Base-by-base conservation (phyloP, 495 filamentous ascomycete genomes). In the Talaromyces ruber region DNA sequence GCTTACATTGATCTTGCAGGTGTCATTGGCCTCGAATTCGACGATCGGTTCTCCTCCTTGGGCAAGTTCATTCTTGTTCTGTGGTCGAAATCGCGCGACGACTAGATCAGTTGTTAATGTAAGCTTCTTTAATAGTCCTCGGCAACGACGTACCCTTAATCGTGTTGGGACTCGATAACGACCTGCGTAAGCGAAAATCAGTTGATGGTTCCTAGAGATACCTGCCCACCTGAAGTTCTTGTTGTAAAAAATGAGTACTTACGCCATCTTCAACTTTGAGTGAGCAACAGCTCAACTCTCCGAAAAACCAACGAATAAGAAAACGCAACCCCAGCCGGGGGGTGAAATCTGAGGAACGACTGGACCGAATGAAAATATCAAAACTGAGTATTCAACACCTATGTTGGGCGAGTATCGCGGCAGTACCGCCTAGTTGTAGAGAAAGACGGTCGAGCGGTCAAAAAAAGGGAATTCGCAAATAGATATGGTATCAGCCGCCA, bases 81-180 rank as follows among this genome's bases (percentile, higher is more conserved):
- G 93, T 64, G 94, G 94, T 64, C 94, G 88, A 77, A 98, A 98
- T 67, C 94, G 90, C 76, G 93, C 94, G 74, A 98, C 92, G 70
- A 98, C 94, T 84, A 63, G 61, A 26, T 60, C 34, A 39, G 8
- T 37, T 62, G 21, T 30, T 39, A 24, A 47, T 34, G 5, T 3
- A 9, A 24, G n/a, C 47, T 39, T 2, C 52, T 64, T 51, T 12
- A 30, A 29, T 21, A 22, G 21, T 7, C 34, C 12, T 28, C 18
- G 16, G 32, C 25, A 45, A 30, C 24, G 16, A 64, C 76, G 67
- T 79, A 88, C 86, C 86, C 78, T 89, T 89, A 66, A 89, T 89
- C 69, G 84, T 88, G 76, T 89, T 89, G 68, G 78, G 81, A 72
- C 76, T 80, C 66, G 77, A 74, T 62, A 80, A 69, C 65, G 80